A percentile compares a stretch with the other conserved stretches of the same genome.
These are phyloP conservation scores for Tephrocybe sp. DNA, from an alignment of 768 basidiomycete species.

Conservation along the genomic window DNA sequence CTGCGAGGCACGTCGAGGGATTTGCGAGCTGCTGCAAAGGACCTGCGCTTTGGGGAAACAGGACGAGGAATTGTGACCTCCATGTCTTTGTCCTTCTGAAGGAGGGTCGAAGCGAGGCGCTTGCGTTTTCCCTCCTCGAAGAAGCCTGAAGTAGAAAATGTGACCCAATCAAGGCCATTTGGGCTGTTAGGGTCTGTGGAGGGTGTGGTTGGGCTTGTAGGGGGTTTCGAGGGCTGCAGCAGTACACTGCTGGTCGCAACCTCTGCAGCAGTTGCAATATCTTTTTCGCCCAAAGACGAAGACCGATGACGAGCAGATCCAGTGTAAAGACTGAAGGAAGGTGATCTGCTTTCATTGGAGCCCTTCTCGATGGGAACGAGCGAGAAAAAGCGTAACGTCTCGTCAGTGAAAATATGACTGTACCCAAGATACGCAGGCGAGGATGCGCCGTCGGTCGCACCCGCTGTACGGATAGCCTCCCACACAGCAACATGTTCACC, in stretches of 20 bases:
- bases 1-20: constrained; percentile 24
- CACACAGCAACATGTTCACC: constrained; percentile 44
- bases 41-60: constrained; percentile 29
- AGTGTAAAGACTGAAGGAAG: constrained; percentile 30
- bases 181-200: constrained; percentile 18
- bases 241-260: constrained; percentile 17
- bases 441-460: constrained; percentile 29
- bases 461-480: constrained; percentile 49
- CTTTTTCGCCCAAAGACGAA: constrained; percentile 26
- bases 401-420: constrained; percentile 62
- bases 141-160: constrained; percentile 69
- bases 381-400: constrained; percentile 55
- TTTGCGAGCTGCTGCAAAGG: constrained; percentile 24
- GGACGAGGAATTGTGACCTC: constrained; percentile 50
- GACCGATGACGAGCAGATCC: constrained; percentile 29
- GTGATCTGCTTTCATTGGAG: constrained; percentile 28
- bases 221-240: constrained; percentile 26
- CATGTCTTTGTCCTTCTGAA: constrained; percentile 56
- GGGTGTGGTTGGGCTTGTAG: constrained; percentile 27
- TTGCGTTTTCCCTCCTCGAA: constrained; percentile 33
- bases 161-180: constrained; percentile 55
- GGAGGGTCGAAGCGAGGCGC: constrained; percentile 53
- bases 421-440: constrained; percentile 39
- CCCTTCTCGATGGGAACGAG: constrained; percentile 45
- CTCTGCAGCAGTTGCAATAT: constrained; percentile 13